phyloP scores from a whole-genome alignment of 768 basidiomycete species.

The Mycena chlorophos region DNA sequence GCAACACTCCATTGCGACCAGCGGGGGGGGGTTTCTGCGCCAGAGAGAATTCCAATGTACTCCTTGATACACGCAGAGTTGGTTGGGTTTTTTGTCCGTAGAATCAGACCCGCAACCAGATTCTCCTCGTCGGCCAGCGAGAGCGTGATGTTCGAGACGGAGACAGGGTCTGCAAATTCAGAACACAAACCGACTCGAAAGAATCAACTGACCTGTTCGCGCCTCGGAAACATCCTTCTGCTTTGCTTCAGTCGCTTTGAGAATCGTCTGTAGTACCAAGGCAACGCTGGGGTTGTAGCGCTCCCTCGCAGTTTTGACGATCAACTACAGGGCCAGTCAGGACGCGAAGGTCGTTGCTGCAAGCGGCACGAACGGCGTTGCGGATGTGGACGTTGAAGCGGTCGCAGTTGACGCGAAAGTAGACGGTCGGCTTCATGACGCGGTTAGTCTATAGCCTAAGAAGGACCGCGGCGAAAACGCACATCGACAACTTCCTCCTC shows the following conservation, averaged over 20 bases:
- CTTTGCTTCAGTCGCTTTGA: conserved; percentile 67
- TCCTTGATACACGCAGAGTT: conserved; percentile 67
- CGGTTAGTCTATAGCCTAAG: conserved; percentile 10
- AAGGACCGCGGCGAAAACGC: conserved; percentile 30
- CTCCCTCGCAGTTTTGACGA: conserved; percentile 73
- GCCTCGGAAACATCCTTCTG: conserved; percentile 62
- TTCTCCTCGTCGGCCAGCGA: conserved; percentile 63
- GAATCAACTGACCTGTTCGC: conserved; percentile 72
- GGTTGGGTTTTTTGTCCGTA: conserved; percentile 55
- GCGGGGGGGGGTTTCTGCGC: conserved; percentile 77
- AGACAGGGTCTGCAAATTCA: conserved; percentile 55
- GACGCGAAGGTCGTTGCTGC: background rate
- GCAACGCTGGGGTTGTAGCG: conserved; percentile 79
- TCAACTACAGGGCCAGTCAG: conserved; percentile 52
- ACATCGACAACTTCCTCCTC: conserved; percentile 69
- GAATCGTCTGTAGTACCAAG: conserved; percentile 64
- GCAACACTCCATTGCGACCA: conserved; percentile 68
- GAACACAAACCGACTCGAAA: background rate
- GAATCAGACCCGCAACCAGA: conserved; percentile 63
- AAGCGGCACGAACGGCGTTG: conserved; percentile 62
- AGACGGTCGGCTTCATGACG: conserved; percentile 57
- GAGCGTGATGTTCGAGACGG: conserved; percentile 62
- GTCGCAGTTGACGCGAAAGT: conserved; percentile 87
- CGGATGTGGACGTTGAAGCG: conserved; percentile 85
- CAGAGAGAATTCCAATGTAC: conserved; percentile 77